Evolutionary conservation across 441 rosid species (phyloP).

Genomic region (Mallotus japonicus): DNA sequence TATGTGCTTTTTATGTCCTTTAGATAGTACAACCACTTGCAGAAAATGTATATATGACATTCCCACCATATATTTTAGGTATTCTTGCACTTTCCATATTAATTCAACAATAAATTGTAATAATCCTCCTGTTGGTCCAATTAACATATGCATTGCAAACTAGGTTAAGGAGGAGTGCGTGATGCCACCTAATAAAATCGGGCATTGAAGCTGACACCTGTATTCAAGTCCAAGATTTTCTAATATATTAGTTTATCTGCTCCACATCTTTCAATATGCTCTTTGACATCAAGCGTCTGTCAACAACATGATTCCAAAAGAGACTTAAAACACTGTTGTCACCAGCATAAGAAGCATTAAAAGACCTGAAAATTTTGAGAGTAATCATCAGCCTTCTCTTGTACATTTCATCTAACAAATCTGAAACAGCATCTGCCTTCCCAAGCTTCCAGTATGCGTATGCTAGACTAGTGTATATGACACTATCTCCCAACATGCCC

Average conservation of each 20-base stretch:
- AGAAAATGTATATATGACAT: neutral
- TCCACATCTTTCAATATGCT: slow-evolving; percentile 51
- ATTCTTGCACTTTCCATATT: neutral
- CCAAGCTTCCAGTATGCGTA: slow-evolving; percentile 78
- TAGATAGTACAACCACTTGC: neutral
- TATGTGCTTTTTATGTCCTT: neutral
- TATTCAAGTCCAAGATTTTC: neutral
- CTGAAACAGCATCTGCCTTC: slow-evolving; percentile 48
- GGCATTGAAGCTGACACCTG: neutral
- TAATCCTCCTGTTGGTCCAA: neutral
- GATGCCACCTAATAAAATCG: neutral
- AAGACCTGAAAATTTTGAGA: slow-evolving; percentile 56
- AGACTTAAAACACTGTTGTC: slow-evolving; percentile 48
- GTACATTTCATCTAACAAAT: slow-evolving; percentile 67
- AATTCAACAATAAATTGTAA: neutral
- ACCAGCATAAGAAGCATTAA: slow-evolving; percentile 58
- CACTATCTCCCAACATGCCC: slow-evolving; percentile 68
- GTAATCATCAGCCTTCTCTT: slow-evolving; percentile 69
- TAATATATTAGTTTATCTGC: slow-evolving; percentile 21
- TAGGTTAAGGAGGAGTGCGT: neutral
- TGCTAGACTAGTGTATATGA: slow-evolving; percentile 63
- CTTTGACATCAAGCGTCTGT: slow-evolving; percentile 65
- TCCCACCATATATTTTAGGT: neutral
- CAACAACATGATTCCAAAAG: slow-evolving; percentile 74
- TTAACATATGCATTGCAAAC: neutral